phyloP scores from a whole-genome alignment of 805 yeast genomes.

The Saccharomycodes ludwigii region DNA sequence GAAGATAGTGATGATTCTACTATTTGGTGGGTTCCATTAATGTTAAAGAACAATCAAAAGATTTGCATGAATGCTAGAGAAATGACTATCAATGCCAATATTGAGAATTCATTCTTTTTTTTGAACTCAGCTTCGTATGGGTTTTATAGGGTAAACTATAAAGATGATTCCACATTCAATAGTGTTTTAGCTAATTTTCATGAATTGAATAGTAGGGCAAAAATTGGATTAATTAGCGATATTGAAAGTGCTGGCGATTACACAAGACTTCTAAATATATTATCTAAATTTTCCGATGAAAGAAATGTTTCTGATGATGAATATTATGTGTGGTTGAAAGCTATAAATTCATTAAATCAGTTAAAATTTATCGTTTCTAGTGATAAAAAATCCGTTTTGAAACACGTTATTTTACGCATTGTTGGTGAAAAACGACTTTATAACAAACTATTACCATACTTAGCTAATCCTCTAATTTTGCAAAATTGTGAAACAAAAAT shows the following conservation, averaged over 20 bases:
- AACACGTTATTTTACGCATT: constrained; percentile 42
- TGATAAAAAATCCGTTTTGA: constrained; percentile 32
- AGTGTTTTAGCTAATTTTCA: constrained; percentile 29
- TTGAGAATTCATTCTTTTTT: constrained; percentile 24
- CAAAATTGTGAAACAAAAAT: constrained; percentile 14
- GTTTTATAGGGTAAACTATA: constrained; percentile 42
- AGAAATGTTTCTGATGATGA: no score
- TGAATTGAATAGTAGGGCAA: constrained; percentile 33
- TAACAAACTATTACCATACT: constrained; percentile 25
- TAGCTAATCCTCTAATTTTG: constrained; percentile 25
- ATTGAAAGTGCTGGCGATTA: constrained; percentile 35
- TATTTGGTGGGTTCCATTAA: constrained; percentile 48
- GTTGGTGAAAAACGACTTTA: no score
- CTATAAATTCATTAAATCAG: no score
- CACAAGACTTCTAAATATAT: constrained; percentile 20
- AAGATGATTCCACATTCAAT: constrained; percentile 27
- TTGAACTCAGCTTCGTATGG: constrained; percentile 40
- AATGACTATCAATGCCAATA: no score
- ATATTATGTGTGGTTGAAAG: no score
- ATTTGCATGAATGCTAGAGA: constrained; percentile 1
- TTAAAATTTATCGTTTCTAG: constrained; percentile 27
- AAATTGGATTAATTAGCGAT: constrained; percentile 45
- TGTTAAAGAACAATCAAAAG: constrained; percentile 5
- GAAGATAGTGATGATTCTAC: neutral
- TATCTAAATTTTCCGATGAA: constrained; percentile 5